These are phyloP conservation scores for Aspergillus sp. DNA, from an alignment of 2,329 filamentous ascomycete genomes.

Conservation along the genomic window DNA sequence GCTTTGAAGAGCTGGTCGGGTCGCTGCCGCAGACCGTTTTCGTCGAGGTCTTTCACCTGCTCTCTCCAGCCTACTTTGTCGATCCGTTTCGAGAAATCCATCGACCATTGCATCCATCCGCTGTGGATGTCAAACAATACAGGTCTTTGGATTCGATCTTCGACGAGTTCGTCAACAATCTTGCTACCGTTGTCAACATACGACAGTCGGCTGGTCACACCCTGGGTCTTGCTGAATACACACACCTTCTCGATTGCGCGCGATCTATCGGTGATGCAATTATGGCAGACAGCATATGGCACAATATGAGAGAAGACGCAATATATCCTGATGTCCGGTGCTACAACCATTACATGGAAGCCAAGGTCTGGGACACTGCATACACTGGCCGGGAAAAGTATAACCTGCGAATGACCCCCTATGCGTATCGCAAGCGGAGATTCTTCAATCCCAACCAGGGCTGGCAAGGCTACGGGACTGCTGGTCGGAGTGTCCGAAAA, in stretches of 20 bases:
- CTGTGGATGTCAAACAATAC: conserved; percentile 40
- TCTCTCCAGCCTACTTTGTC: conserved; percentile 56
- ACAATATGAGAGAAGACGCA: conserved; percentile 33
- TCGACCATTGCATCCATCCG: conserved; percentile 45
- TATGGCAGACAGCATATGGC: conserved; percentile 46
- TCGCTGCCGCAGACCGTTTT: conserved; percentile 54
- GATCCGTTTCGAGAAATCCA: conserved; percentile 44
- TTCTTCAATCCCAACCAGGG: conserved; percentile 10
- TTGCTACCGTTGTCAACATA: conserved; percentile 33
- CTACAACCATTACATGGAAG: conserved; percentile 53
- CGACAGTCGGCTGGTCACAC: conserved; percentile 31
- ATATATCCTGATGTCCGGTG: conserved; percentile 45
- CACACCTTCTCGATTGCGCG: conserved; percentile 49
- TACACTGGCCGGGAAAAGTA: conserved; percentile 38
- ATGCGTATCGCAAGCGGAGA: conserved; percentile 25
- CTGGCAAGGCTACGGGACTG: conserved; percentile 28
- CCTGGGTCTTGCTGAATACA: conserved; percentile 47
- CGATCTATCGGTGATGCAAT: conserved; percentile 41
- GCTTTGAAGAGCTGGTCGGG: conserved; percentile 23
- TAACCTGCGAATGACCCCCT: conserved; percentile 30
- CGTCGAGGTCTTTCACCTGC: conserved; percentile 57
- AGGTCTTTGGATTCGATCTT: conserved; percentile 34
- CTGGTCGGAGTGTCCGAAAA: conserved; percentile 25
- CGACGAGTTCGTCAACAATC: conserved; percentile 32
- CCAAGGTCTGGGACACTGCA: conserved; percentile 43